Base-by-base conservation (phyloP, 768 basidiomycete genomes). In the Infundibulicybe gibba region DNA sequence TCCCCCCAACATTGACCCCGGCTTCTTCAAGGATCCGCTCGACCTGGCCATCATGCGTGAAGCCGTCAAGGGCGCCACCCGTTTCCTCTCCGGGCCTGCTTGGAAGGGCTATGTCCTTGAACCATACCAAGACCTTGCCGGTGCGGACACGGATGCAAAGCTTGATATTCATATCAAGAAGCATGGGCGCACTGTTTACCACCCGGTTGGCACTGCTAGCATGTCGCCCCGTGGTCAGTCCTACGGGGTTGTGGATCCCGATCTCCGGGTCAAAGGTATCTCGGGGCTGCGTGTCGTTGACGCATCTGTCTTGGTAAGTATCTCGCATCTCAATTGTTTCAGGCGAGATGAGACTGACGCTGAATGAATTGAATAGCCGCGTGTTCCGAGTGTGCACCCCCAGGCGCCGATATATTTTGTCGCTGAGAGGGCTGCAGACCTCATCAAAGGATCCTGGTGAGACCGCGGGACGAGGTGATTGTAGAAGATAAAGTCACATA, bases 201-300 rank as follows among this genome's bases (percentile, higher is more conserved):
- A 67, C 48, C 59, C 60, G 13, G 53, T 56, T 5, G 47, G 58
- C 6, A 61, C 61, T 2, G 59, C 61, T 5, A 47, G 47, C 14
- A 61, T 66, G 57, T 55, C 55, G 15, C 49, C 60, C 1, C 30
- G 33, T 21, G 40, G 43, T 12, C 55, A 55, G 5, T 25, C 30
- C 1, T 44, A 44, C n/a, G 65, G 64, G 17, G 65, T 66, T n/a
- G 59, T 64, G 5, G 55, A 67, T 50, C 53, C 62, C 3, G 45
- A 61, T 41, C 49, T 69, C 9, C 48, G 42, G 19, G 61, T 69
- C 6, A 64, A 67, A 41, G 62, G 64, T 3, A 53, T 57, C 2
- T 10, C 15, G 3, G 64, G 59, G 25, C 39, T 68, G 32, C 47
- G 66, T 1, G 53, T 68, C 40, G 60, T 67, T 12, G 65, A 67